Conservation (phyloP, 495 filamentous ascomycete genomes). For the Penicillium tannophilum region DNA sequence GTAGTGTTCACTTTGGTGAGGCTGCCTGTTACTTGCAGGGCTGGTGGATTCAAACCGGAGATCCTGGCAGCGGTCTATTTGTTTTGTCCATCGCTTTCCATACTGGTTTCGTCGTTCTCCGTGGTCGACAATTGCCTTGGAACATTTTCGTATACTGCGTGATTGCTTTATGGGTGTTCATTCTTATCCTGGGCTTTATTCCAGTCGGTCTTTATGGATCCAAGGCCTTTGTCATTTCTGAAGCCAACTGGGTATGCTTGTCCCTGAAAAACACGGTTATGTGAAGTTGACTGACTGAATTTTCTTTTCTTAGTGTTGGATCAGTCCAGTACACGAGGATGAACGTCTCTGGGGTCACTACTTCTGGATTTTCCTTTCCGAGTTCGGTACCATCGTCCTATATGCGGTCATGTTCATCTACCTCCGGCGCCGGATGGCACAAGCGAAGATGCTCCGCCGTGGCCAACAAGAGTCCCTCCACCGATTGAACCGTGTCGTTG, state of each 20-base stretch:
- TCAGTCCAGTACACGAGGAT: slow-evolving; percentile 57
- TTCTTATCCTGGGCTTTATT: slow-evolving; percentile 56
- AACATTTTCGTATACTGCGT: slow-evolving; percentile 51
- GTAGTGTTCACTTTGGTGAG: slow-evolving; percentile 56
- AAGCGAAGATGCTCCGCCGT: slow-evolving; percentile 38
- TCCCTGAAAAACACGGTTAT: background rate
- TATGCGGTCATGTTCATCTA: slow-evolving; percentile 66
- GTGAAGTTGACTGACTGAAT: slow-evolving; percentile 9
- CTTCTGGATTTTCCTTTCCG: slow-evolving; percentile 72
- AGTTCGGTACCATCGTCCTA: slow-evolving; percentile 62
- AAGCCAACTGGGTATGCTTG: slow-evolving; percentile 45
- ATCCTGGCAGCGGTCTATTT: slow-evolving; percentile 69
- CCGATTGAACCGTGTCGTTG: slow-evolving; percentile 51
- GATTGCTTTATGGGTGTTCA: slow-evolving; percentile 57
- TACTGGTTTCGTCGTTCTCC: slow-evolving; percentile 62
- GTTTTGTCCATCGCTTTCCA: slow-evolving; percentile 68
- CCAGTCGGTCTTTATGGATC: slow-evolving; percentile 54
- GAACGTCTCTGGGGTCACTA: slow-evolving; percentile 74
- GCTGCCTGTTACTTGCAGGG: slow-evolving; percentile 68
- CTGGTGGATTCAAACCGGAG: slow-evolving; percentile 69
- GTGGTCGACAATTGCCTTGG: slow-evolving; percentile 57
- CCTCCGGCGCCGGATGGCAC: slow-evolving; percentile 49
- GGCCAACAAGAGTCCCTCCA: slow-evolving; percentile 40
- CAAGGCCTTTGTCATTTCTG: slow-evolving; percentile 57
- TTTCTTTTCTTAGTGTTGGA: slow-evolving; percentile 64